Conservation (phyloP, 495 filamentous ascomycete genomes). For the Aspergillus carlsbadensis region DNA sequence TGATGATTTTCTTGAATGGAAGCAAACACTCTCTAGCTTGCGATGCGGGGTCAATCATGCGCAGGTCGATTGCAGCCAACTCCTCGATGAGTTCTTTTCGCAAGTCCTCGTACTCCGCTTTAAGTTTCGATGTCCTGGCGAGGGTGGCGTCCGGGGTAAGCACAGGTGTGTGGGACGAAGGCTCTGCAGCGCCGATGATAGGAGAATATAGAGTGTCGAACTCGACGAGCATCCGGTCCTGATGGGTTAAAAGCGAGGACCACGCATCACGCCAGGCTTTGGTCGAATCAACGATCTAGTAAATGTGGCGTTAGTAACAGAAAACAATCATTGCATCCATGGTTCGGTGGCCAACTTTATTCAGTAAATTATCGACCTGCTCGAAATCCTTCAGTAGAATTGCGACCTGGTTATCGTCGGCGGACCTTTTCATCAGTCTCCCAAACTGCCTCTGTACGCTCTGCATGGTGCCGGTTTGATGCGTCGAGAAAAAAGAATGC, state of each 20-base stretch:
- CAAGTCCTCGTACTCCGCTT: constrained; percentile 70
- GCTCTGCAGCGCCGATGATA: constrained; percentile 65
- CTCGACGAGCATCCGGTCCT: constrained; percentile 66
- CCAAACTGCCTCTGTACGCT: constrained; percentile 75
- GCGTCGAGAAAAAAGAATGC: not conserved
- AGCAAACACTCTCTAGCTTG: constrained; percentile 69
- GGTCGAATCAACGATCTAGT: constrained; percentile 68
- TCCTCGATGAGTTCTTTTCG: constrained; percentile 75
- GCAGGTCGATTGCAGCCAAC: constrained; percentile 66
- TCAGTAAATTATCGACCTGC: constrained; percentile 75
- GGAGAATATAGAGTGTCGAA: constrained; percentile 81
- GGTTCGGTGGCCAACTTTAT: constrained; percentile 51
- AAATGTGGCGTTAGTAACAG: not conserved
- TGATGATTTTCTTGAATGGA: constrained; percentile 86
- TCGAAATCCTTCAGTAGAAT: constrained; percentile 80
- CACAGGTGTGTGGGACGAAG: constrained; percentile 50
- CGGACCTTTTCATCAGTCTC: constrained; percentile 65
- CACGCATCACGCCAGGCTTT: constrained; percentile 85
- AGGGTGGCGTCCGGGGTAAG: constrained; percentile 64
- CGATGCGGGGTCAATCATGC: constrained; percentile 69
- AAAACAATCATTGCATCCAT: constrained; percentile 1
- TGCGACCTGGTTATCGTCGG: constrained; percentile 76
- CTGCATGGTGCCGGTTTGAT: constrained; percentile 61
- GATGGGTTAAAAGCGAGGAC: constrained; percentile 69
- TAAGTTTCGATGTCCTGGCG: constrained; percentile 64